A percentile compares a stretch with the other conserved stretches of the same genome.
Conservation (phyloP, 129 eudicot genomes). For the Apium graveolens region DNA sequence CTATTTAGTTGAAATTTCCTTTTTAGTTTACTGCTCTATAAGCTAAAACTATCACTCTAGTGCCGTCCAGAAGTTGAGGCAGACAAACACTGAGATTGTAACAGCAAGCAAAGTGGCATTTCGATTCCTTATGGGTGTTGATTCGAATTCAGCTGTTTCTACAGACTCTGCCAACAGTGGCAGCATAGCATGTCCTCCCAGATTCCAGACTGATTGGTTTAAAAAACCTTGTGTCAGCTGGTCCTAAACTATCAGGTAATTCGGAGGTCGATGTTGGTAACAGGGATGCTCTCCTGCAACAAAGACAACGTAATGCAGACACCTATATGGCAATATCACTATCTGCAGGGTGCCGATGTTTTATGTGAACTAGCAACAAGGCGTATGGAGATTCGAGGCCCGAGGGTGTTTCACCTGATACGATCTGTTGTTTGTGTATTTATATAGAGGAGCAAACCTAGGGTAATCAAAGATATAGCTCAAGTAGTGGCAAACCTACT, state of each 20-base stretch:
- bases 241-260: conserved; percentile 71
- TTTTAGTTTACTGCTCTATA: not conserved
- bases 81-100: conserved; percentile 89
- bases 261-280: conserved; percentile 51
- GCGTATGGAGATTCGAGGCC: too few relatives aligned
- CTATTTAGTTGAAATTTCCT: not conserved
- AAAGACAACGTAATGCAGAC: too few relatives aligned
- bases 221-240: conserved; percentile 54
- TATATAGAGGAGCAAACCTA: too few relatives aligned
- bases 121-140: conserved; percentile 63
- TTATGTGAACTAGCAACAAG: too few relatives aligned
- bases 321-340: too few relatives aligned
- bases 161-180: conserved; percentile 42
- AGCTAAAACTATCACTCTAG: not conserved
- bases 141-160: conserved; percentile 36
- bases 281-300: too few relatives aligned
- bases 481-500: too few relatives aligned
- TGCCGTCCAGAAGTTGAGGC: conserved; percentile 48
- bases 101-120: conserved; percentile 87
- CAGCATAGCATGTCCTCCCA: conserved; percentile 37
- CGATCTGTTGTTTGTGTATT: too few relatives aligned
- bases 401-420: too few relatives aligned
- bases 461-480: too few relatives aligned
- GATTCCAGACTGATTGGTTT: conserved; percentile 63
- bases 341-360: too few relatives aligned